phyloP scores from a whole-genome alignment of 805 yeast genomes.

The Wickerhamia fluorescens region DNA sequence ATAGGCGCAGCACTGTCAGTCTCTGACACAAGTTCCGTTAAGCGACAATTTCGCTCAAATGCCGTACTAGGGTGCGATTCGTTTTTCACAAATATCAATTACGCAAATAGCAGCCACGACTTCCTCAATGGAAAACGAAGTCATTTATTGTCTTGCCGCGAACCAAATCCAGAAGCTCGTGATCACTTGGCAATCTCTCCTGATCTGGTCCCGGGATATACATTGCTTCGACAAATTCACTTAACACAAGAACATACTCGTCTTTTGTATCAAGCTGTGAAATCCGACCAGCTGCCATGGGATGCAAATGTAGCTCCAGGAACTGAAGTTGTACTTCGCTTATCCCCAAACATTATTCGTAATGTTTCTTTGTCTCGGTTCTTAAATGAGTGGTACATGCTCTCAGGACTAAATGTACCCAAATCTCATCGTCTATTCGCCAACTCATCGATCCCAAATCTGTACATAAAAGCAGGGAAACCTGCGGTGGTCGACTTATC shows the following conservation, averaged over 20 bases:
- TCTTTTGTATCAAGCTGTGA: constrained; percentile 13
- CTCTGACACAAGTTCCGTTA: too few relatives aligned
- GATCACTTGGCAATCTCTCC: constrained; percentile 11
- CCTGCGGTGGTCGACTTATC: constrained; percentile 1
- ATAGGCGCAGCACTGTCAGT: too few relatives aligned
- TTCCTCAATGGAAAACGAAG: constrained; percentile 9
- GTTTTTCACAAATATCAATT: constrained; percentile 20
- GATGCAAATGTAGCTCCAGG: constrained; percentile 2
- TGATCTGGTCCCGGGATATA: constrained; percentile 16
- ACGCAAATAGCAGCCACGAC: constrained; percentile 13
- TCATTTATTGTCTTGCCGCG: constrained; percentile 4
- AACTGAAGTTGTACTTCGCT: constrained; percentile 13
- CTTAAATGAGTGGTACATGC: constrained; percentile 28
- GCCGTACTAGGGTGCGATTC: constrained; percentile 13
- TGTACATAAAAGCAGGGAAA: constrained; percentile 5
- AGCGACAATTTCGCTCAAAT: constrained; percentile 4
- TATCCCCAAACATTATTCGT: constrained; percentile 18
- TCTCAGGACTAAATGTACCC: constrained; percentile 18
- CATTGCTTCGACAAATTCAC: constrained; percentile 13
- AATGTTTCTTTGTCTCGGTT: constrained; percentile 18
- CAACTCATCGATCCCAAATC: constrained; percentile 10
- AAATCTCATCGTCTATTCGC: constrained; percentile 10
- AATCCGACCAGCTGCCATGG: constrained; percentile 6
- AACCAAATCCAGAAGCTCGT: constrained; percentile 5
- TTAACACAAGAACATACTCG: constrained; percentile 6